Evolutionary conservation across 306 rosid species (phyloP), one percentile per base, ranked within the genome.

Genomic region (Hippophae tibetana): DNA sequence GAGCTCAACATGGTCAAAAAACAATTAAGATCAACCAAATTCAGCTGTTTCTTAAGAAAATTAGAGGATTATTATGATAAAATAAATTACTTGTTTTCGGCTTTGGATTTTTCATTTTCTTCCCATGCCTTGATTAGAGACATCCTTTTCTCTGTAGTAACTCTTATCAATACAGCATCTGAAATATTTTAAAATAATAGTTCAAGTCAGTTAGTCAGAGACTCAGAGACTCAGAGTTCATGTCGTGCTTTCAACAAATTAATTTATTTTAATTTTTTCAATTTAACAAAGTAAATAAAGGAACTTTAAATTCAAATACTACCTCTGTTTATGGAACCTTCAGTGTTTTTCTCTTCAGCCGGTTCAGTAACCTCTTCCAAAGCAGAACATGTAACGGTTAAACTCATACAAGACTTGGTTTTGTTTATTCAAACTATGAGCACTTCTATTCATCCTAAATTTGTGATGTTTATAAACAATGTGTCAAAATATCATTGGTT

Each of bases 301-400:
- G 54, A 5, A 31, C 3, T 31, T 31, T 31, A 31, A 31, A 13
- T 6, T 43, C 14, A 41, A 38, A 6, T 13, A 57, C 47, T 72
- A 88, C 99, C 99, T 77, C 97, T 61, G 56, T 93, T 57, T 62
- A 63, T 9, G 13, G 97, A 86, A 23, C 78, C 95, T 60, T 79
- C 89, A 0, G 57, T 53, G 13, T 46, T 77, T 65, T 78, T 85
- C 79, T 81, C 82, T 64, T 45, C 83, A 27, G 47, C 72, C 31
- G 25, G 41, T 74, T 86, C 88, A n/a, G 54, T 58, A 57, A 67
- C 57, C 69, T 85, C 93, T 92, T 68, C 42, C 12, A 54, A 47
- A 7, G 54, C 14, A 69, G 48, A 27, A 54, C 54, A 23, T 14
- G 23, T 42, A 9, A 25, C 25, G 42, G 3, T 31, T 31, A 31